Percentiles rank a stretch among this genome's conserved stretches.
Conservation (phyloP, 768 basidiomycete species). For the Hericium erinaceus region DNA sequence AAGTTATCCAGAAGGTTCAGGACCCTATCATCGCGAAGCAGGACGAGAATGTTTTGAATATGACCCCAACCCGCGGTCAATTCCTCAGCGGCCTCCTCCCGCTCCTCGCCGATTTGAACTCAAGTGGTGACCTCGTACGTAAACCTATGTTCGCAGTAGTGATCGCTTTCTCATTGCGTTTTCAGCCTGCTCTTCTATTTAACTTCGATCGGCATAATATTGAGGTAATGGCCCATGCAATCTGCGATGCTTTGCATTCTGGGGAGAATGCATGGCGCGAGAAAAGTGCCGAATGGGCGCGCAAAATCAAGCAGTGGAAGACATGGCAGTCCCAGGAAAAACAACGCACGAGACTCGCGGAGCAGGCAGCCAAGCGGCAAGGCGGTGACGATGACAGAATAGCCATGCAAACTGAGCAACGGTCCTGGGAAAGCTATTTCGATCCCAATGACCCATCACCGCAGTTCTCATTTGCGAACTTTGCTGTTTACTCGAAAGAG, state of each 20-base stretch:
- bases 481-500: slow-evolving; percentile 31
- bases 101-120: slow-evolving; percentile 51
- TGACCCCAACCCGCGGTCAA: slow-evolving; percentile 19
- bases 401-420: slow-evolving; percentile 13
- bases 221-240: slow-evolving; percentile 37
- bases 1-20: slow-evolving; percentile 31
- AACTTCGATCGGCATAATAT: slow-evolving; percentile 53
- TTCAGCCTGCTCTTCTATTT: slow-evolving; percentile 60
- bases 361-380: slow-evolving; percentile 31
- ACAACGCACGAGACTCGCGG: slow-evolving; percentile 36
- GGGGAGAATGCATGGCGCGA: slow-evolving; percentile 44
- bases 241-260: slow-evolving; percentile 27
- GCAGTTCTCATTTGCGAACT: slow-evolving; percentile 52
- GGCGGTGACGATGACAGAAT: slow-evolving; percentile 21
- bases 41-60: slow-evolving; percentile 21
- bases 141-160: background rate
- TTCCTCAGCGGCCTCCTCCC: slow-evolving; percentile 39
- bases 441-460: slow-evolving; percentile 47
- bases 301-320: slow-evolving; percentile 43
- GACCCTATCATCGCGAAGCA: slow-evolving; percentile 25
- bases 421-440: slow-evolving; percentile 44
- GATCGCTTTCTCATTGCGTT: background rate
- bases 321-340: slow-evolving; percentile 38
- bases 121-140: slow-evolving; percentile 44
- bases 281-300: slow-evolving; percentile 36